phyloP scores from a whole-genome alignment of 225 moss, liverwort and hornwort genomes.

The Asterella californica region DNA sequence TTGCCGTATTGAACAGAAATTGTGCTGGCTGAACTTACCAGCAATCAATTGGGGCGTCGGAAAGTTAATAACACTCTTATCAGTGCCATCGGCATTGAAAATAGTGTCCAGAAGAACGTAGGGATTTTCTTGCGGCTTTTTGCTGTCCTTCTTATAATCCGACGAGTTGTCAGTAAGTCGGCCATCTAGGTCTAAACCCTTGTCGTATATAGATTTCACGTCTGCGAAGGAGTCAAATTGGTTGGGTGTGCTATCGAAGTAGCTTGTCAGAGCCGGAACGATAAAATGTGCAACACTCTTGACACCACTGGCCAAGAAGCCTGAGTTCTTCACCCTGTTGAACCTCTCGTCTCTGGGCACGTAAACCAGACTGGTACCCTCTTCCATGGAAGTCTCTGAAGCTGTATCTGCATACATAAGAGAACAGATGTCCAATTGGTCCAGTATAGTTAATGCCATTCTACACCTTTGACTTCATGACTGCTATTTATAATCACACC shows the following conservation, averaged over 20 bases:
- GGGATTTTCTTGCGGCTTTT: not conserved
- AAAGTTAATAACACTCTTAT: slow-evolving; percentile 13
- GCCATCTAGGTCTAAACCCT: slow-evolving; percentile 12
- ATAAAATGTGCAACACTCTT: slow-evolving; percentile 18
- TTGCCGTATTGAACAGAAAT: not conserved
- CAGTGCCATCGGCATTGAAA: slow-evolving; percentile 7
- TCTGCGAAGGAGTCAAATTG: slow-evolving; percentile 15
- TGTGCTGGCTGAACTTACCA: not conserved
- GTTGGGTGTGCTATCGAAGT: slow-evolving; percentile 25
- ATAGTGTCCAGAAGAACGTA: slow-evolving; percentile 19
- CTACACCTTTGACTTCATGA: no score
- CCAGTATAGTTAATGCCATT: not conserved
- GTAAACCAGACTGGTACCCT: slow-evolving; percentile 1
- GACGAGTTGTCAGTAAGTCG: not conserved
- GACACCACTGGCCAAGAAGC: slow-evolving; percentile 19
- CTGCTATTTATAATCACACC: no score
- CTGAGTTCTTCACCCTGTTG: slow-evolving; percentile 18
- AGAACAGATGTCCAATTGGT: not conserved
- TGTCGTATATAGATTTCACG: slow-evolving; percentile 7
- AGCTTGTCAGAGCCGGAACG: slow-evolving; percentile 6
- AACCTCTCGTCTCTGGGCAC: slow-evolving; percentile 30
- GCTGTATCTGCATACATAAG: slow-evolving; percentile 39
- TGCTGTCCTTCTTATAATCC: not conserved
- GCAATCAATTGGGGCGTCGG: slow-evolving; percentile 13
- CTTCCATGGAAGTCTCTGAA: slow-evolving; percentile 38